Percentiles rank a stretch among this genome's conserved stretches.
phyloP scores from a whole-genome alignment of 2,329 filamentous ascomycete species.

The Aspergillus clavatus region DNA sequence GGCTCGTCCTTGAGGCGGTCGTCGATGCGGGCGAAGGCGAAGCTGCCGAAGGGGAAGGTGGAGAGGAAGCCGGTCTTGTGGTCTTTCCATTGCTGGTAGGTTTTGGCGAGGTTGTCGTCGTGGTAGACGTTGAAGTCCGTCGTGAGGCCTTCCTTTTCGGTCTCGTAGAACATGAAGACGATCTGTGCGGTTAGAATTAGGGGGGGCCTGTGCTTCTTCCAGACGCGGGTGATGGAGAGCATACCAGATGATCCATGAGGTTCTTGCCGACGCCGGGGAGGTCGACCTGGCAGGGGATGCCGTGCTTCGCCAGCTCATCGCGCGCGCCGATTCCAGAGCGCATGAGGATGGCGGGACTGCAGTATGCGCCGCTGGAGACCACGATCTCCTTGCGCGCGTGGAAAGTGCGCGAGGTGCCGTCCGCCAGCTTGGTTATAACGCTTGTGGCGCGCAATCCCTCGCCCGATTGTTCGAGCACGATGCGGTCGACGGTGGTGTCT shows the following conservation, averaged over 20 bases:
- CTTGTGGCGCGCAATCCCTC: conserved; percentile 41
- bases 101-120: conserved; percentile 47
- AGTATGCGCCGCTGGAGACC: conserved; percentile 47
- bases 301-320: conserved; percentile 38
- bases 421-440: conserved; percentile 17
- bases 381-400: conserved; percentile 46
- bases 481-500: conserved; percentile 49
- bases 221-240: too few species aligned
- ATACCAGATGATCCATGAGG: conserved; percentile 50
- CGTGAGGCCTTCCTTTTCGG: conserved; percentile 48
- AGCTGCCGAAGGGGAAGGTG: conserved; percentile 59
- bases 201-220: too few species aligned
- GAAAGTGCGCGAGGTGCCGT: conserved; percentile 37
- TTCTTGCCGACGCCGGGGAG: conserved; percentile 52
- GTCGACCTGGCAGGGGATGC: conserved; percentile 43
- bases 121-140: conserved; percentile 56
- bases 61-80: conserved; percentile 56
- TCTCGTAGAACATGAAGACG: conserved; percentile 59
- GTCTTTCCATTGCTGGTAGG: conserved; percentile 54
- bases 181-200: conserved; percentile 36
- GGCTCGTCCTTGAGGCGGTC: conserved; percentile 52
- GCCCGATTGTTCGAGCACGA: conserved; percentile 42
- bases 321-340: conserved; percentile 50
- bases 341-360: conserved; percentile 51
- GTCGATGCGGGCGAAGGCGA: conserved; percentile 59